Conservation (phyloP, 257 asterid species). For the Salvia miltiorrhiza region DNA sequence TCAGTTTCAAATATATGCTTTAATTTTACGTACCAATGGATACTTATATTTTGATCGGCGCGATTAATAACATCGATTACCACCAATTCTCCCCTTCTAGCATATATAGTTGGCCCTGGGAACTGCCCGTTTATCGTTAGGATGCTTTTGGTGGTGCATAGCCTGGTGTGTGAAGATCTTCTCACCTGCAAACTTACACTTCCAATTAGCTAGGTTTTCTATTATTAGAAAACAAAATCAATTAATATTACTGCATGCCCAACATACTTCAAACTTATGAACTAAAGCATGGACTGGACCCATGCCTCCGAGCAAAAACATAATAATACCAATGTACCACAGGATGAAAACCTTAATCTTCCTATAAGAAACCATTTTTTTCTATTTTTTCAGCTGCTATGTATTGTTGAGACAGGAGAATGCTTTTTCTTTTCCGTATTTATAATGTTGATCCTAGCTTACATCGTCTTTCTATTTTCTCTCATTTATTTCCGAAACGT, state of each 20-base stretch:
- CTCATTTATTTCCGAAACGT: too few relatives aligned
- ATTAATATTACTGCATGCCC: too few relatives aligned
- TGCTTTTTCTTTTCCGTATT: too few relatives aligned
- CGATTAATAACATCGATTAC: conserved; percentile 17
- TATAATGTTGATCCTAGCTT: too few relatives aligned
- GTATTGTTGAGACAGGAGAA: too few relatives aligned
- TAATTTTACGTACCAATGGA: conserved; percentile 28
- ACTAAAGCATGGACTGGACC: background rate
- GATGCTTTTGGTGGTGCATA: conserved; percentile 25
- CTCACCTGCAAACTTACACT: background rate
- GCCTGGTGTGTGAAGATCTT: conserved; percentile 1
- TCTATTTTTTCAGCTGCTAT: too few relatives aligned
- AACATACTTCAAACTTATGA: too few relatives aligned
- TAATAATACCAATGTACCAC: background rate
- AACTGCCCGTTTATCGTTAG: conserved; percentile 30
- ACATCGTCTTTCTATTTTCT: too few relatives aligned
- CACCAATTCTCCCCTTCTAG: conserved; percentile 12
- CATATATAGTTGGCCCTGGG: conserved; percentile 37
- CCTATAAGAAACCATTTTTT: background rate
- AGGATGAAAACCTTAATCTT: background rate
- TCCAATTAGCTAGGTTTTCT: too few relatives aligned
- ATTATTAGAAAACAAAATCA: too few relatives aligned
- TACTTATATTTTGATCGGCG: conserved; percentile 23
- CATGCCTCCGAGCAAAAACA: background rate
- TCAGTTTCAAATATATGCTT: too few relatives aligned